Evolutionary conservation across 495 filamentous ascomycete species (phyloP).

Genomic region (Tuber borchii): DNA sequence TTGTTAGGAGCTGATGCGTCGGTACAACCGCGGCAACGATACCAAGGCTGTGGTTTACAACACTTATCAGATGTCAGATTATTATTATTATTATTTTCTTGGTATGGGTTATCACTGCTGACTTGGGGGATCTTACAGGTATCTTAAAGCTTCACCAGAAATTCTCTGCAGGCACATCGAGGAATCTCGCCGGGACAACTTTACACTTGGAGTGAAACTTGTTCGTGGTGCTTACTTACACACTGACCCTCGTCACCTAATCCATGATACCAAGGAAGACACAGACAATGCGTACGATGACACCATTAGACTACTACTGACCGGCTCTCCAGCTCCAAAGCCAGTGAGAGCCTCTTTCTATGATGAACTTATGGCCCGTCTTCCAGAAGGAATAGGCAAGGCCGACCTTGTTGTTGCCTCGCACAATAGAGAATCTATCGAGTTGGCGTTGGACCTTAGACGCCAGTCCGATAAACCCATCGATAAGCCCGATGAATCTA

Average conservation of each 20-base stretch:
- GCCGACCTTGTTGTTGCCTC: slow-evolving; percentile 65
- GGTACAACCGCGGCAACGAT: slow-evolving; percentile 57
- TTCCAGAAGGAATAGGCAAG: slow-evolving; percentile 11
- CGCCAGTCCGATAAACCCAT: background rate
- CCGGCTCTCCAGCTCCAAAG: slow-evolving; percentile 14
- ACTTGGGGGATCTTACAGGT: slow-evolving; percentile 14
- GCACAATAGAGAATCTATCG: slow-evolving; percentile 83
- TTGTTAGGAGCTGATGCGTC: slow-evolving; percentile 31
- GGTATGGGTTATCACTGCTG: background rate
- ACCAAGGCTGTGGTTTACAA: slow-evolving; percentile 61
- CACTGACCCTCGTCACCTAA: slow-evolving; percentile 67
- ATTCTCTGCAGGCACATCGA: slow-evolving; percentile 63
- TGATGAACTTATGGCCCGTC: slow-evolving; percentile 6
- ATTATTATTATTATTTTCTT: background rate
- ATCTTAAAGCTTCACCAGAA: slow-evolving; percentile 59
- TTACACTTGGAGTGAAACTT: slow-evolving; percentile 80
- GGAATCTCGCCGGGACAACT: slow-evolving; percentile 58
- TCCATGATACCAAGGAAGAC: slow-evolving; percentile 74
- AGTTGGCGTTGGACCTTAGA: slow-evolving; percentile 54
- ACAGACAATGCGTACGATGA: slow-evolving; percentile 59
- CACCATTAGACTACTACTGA: slow-evolving; percentile 31
- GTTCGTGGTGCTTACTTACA: slow-evolving; percentile 87
- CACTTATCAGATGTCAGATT: slow-evolving; percentile 66
- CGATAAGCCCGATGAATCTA: too few relatives aligned
- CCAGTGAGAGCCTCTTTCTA: slow-evolving; percentile 20